Evolutionary conservation across 2,329 filamentous ascomycete genomes (phyloP), one percentile per base, ranked within the genome.

Genomic region (Fusarium foetens): DNA sequence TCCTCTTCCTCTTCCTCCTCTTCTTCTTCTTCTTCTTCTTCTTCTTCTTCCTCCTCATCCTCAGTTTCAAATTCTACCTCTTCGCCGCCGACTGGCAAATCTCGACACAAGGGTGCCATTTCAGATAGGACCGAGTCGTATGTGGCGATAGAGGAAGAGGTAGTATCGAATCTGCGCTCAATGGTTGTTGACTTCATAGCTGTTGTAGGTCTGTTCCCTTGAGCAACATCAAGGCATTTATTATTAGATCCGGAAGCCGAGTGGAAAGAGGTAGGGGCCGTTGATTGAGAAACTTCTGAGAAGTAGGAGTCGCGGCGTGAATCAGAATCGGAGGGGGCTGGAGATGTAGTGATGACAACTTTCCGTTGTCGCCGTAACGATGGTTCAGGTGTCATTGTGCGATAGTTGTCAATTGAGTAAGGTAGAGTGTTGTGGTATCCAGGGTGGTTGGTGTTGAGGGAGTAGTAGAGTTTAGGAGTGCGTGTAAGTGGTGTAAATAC

Each of bases 41-140:
- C 74, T 0, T 71, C 72, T 1, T 70, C 67, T 0, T 74, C 69
- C 13, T 76, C 74, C 5, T 75, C 71, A 13, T 74, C 69, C 17
- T 72, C 69, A 45, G 80, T 66, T 38, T 53, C 58, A 25, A 74
- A 61, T 13, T 73, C 67, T 53, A 79, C 53, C 57, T 71, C 70
- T 49, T 75, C 76, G 58, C 70, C 75, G n/a, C 68, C 64, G 19
- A 75, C 70, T 21, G 65, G 67, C 19, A 75, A 57, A 54, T 77
- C 76, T 21, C 76, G 68, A 23, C 76, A 51, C 38, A 77, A 62
- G 21, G 76, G 76, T 48, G 69, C 65, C 76, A 77, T 77, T 36
- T 77, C 75, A 25, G 70, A 84, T 75, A 89, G 84, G 6, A 91
- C 93, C 9, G 94, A 97, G 76, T 91, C 90, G 80, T 95, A 97